Percentiles rank a stretch among this genome's conserved stretches.
phyloP scores from a whole-genome alignment of 2,329 filamentous ascomycete species.

The Septoria petroselini region DNA sequence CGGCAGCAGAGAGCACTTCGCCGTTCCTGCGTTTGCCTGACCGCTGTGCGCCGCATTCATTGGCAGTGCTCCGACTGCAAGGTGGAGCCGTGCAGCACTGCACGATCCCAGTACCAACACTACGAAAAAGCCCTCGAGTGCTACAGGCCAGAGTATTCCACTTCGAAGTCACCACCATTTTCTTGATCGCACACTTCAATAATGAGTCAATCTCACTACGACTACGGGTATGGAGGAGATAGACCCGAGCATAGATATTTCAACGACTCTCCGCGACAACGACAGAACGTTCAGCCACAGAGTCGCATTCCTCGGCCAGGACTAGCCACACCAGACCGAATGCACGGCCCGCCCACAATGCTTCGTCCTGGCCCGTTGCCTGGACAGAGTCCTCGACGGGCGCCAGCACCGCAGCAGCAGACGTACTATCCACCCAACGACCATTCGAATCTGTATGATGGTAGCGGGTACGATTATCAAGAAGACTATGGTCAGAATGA shows the following conservation, averaged over 20 bases:
- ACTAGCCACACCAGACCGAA: conserved; percentile 16
- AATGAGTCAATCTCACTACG: conserved; percentile 24
- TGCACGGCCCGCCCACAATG: conserved; percentile 24
- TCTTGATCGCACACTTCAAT: conserved; percentile 12
- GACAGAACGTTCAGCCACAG: conserved; percentile 9
- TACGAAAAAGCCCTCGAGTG: conserved; percentile 15
- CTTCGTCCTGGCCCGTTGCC: conserved; percentile 13
- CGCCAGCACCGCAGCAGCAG: conserved; percentile 16
- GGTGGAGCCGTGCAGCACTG: conserved; percentile 12
- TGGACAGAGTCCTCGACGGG: conserved; percentile 16
- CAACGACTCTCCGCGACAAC: conserved; percentile 13
- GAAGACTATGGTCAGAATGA: conserved; percentile 24
- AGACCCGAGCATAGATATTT: conserved; percentile 16
- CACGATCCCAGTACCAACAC: conserved; percentile 9
- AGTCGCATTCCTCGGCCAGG: conserved; percentile 22
- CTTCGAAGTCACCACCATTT: conserved; percentile 7
- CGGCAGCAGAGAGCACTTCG: conserved; percentile 5
- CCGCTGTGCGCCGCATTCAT: conserved; percentile 1
- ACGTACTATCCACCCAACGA: conserved; percentile 15
- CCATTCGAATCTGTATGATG: conserved; percentile 28
- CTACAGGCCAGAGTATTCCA: conserved; percentile 1
- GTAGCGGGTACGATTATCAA: conserved; percentile 27
- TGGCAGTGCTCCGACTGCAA: conserved; percentile 2
- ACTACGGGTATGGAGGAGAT: conserved; percentile 18
- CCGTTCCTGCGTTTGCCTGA: conserved; percentile 6